Conservation (phyloP, 345 rosid species). For the Lepidium sativum region DNA sequence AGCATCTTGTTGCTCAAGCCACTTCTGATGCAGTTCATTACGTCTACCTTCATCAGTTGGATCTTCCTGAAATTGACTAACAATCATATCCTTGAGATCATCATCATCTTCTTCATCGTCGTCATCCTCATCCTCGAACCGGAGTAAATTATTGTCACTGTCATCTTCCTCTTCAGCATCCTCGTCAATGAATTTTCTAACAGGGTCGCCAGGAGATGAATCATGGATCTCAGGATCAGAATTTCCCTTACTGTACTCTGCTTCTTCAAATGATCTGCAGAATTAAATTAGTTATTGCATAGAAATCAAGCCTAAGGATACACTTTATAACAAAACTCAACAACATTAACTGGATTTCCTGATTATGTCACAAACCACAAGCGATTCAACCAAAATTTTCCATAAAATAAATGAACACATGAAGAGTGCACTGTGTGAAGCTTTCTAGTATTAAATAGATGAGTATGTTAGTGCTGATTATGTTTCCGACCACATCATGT, state of each 20-base stretch:
- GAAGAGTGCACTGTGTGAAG: background rate
- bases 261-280: slow-evolving; percentile 51
- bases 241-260: slow-evolving; percentile 55
- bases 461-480: background rate
- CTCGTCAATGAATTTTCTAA: slow-evolving; percentile 78
- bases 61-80: slow-evolving; percentile 58
- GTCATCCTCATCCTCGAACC: slow-evolving; percentile 60
- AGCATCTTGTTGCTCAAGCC: slow-evolving; percentile 89
- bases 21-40: slow-evolving; percentile 81
- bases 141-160: slow-evolving; percentile 71
- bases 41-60: slow-evolving; percentile 65
- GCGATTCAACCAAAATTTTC: slow-evolving; percentile 1
- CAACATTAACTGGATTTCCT: slow-evolving; percentile 7
- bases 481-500: background rate
- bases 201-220: slow-evolving; percentile 66
- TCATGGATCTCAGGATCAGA: slow-evolving; percentile 27
- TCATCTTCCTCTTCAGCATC: slow-evolving; percentile 96
- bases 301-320: background rate
- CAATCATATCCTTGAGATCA: slow-evolving; percentile 74
- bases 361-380: background rate
- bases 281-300: background rate
- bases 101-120: slow-evolving; percentile 67
- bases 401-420: background rate
- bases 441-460: background rate
- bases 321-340: background rate